These are phyloP conservation scores for Coprinopsis cinerea DNA, from an alignment of 768 basidiomycete genomes.

Conservation along the genomic window DNA sequence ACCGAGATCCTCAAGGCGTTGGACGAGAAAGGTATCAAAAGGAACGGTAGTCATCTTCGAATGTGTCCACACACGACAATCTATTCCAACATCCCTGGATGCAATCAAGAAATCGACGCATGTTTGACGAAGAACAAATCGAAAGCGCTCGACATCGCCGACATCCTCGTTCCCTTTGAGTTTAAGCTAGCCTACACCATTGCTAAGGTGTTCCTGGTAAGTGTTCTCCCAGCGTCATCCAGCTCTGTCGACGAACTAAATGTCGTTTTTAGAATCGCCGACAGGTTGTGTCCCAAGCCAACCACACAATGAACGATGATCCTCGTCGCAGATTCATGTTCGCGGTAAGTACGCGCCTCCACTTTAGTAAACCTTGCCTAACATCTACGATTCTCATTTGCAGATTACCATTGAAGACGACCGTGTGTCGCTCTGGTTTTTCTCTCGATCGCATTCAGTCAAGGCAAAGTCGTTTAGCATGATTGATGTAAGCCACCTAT, in stretches of 20 bases:
- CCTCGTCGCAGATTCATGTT: slow-evolving; percentile 18
- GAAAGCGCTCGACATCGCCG: background rate
- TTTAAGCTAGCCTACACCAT: slow-evolving; percentile 6
- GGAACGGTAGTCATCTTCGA: background rate
- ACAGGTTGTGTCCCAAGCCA: slow-evolving; percentile 5
- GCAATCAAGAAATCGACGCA: slow-evolving; percentile 13
- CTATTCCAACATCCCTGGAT: slow-evolving; percentile 11
- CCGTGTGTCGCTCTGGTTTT: slow-evolving; percentile 8
- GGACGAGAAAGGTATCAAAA: too few relatives aligned
- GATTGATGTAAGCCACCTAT: background rate
- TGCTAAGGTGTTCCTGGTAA: slow-evolving; percentile 2
- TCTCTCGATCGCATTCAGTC: slow-evolving; percentile 10
- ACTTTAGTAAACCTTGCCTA: background rate
- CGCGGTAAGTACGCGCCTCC: slow-evolving; percentile 13
- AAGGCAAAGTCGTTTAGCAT: slow-evolving; percentile 7
- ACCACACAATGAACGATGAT: slow-evolving; percentile 22
- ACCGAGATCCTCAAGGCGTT: too few relatives aligned
- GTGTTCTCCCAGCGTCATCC: background rate
- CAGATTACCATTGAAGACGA: slow-evolving; percentile 11
- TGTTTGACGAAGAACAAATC: slow-evolving; percentile 7
- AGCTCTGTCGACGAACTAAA: slow-evolving; percentile 3
- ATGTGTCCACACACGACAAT: background rate
- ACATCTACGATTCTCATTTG: background rate
- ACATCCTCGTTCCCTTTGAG: slow-evolving; percentile 13
- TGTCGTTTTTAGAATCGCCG: slow-evolving; percentile 9